Conservation (phyloP, 2,329 filamentous ascomycete species). For the Xylariaceae sp. region DNA sequence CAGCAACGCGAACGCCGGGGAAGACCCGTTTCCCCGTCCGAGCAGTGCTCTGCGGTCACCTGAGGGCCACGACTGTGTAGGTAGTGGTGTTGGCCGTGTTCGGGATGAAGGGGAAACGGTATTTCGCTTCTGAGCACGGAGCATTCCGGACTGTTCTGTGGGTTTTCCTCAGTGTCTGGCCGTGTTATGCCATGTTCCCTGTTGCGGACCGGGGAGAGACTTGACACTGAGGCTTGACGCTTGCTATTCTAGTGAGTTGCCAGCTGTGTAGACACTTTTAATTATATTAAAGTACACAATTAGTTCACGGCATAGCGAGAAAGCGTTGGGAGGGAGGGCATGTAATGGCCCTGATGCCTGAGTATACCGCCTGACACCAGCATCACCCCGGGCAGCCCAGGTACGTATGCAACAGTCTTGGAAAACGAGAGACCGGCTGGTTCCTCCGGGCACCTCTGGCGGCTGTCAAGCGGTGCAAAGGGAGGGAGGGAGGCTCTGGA, state of each 20-base stretch:
- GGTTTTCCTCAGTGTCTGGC: not conserved
- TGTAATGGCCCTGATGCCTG: not conserved
- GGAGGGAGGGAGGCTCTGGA: conserved; percentile 23
- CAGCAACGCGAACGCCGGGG: conserved; percentile 13
- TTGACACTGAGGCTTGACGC: conserved; percentile 12
- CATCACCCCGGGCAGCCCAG: conserved; percentile 4
- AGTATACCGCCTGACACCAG: too few relatives aligned
- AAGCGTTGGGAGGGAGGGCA: not conserved
- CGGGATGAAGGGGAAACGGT: conserved; percentile 14
- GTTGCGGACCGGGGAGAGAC: conserved; percentile 5
- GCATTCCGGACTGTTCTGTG: conserved; percentile 26
- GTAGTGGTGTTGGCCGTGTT: conserved; percentile 26
- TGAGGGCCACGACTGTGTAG: not conserved
- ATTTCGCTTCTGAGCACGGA: conserved; percentile 22
- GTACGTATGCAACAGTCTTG: conserved; percentile 1
- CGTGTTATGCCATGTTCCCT: conserved; percentile 17
- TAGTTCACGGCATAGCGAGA: not conserved
- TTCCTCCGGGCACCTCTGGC: not conserved
- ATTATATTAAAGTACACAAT: not conserved
- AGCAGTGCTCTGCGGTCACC: conserved; percentile 2
- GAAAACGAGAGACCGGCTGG: not conserved
- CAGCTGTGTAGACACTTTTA: too few relatives aligned
- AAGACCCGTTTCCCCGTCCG: conserved; percentile 14
- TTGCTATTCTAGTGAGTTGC: conserved; percentile 6
- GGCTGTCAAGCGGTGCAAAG: not conserved